Evolutionary conservation across 768 basidiomycete genomes (phyloP).

Genomic region (Leucocoprinus leucothites): DNA sequence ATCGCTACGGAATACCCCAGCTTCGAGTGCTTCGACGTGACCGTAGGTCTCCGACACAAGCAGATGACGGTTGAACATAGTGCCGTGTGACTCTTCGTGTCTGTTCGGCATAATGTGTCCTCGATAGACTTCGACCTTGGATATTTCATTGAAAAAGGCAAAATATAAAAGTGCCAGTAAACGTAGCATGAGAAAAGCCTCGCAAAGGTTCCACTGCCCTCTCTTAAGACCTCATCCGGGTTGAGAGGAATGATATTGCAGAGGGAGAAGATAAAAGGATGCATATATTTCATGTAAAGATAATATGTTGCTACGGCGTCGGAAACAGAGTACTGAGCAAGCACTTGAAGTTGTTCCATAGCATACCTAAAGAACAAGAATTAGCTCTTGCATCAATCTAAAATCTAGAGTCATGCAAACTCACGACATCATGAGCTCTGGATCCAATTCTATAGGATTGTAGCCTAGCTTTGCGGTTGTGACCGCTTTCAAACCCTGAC

Average conservation of each 20-base stretch:
- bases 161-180: neutral
- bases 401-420: conserved; percentile 28
- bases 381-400: conserved; percentile 1
- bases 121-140: conserved; percentile 91
- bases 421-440: conserved; percentile 98
- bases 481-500: conserved; percentile 97
- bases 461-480: conserved; percentile 96
- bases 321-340: conserved; percentile 98
- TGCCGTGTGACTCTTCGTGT: conserved; percentile 89
- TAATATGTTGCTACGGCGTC: conserved; percentile 99
- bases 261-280: conserved; percentile 98
- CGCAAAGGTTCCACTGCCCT: conserved; percentile 97
- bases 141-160: conserved; percentile 6
- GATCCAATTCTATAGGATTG: conserved; percentile 94
- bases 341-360: conserved; percentile 87
- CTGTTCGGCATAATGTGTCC: conserved; percentile 95
- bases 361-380: conserved; percentile 68
- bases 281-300: conserved; percentile 99
- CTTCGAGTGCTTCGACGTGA: conserved; percentile 97
- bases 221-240: conserved; percentile 94
- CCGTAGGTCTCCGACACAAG: conserved; percentile 97
- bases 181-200: conserved; percentile 93
- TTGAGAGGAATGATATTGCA: conserved; percentile 98
- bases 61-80: conserved; percentile 95
- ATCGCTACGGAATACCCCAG: conserved; percentile 96